phyloP scores from a whole-genome alignment of 306 rosid species.

The Ceratonia siliqua region DNA sequence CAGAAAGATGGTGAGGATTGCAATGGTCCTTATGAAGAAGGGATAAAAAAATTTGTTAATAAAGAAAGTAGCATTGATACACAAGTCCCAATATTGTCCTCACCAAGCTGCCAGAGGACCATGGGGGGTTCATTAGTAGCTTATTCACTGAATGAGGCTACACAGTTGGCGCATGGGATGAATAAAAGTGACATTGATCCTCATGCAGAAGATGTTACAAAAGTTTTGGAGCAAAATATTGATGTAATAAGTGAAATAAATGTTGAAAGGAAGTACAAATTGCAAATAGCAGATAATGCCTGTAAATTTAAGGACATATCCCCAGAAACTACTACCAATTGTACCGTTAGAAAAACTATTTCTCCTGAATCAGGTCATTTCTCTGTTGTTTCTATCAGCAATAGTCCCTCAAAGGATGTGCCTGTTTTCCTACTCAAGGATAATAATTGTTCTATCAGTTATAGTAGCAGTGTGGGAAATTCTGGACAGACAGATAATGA shows the following conservation, averaged over 20 bases:
- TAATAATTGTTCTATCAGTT: conserved; percentile 42
- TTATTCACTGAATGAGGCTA: conserved; percentile 41
- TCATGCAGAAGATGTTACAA: conserved; percentile 11
- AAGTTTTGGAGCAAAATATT: conserved; percentile 26
- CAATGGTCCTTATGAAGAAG: conserved; percentile 40
- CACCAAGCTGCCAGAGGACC: conserved; percentile 37
- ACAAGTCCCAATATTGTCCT: conserved; percentile 31
- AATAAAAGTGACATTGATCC: conserved; percentile 25
- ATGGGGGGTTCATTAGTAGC: conserved; percentile 40
- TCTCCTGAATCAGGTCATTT: conserved; percentile 47
- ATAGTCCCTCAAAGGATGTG: conserved; percentile 43
- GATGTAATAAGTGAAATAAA: conserved; percentile 20
- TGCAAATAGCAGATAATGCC: conserved; percentile 38
- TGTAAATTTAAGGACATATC: conserved; percentile 44
- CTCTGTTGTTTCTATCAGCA: conserved; percentile 35
- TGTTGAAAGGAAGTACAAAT: conserved; percentile 26
- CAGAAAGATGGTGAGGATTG: conserved; percentile 40
- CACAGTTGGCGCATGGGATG: conserved; percentile 39
- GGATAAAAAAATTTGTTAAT: conserved; percentile 36
- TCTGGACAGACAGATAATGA: conserved; percentile 43
- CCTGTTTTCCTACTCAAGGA: conserved; percentile 38
- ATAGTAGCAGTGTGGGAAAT: conserved; percentile 35
- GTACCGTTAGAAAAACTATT: conserved; percentile 35
- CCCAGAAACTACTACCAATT: conserved; percentile 27
- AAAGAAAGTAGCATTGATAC: conserved; percentile 35